Evolutionary conservation across 768 basidiomycete genomes (phyloP), one percentile per base, ranked within the genome.

Genomic region (Auricularia cornea): DNA sequence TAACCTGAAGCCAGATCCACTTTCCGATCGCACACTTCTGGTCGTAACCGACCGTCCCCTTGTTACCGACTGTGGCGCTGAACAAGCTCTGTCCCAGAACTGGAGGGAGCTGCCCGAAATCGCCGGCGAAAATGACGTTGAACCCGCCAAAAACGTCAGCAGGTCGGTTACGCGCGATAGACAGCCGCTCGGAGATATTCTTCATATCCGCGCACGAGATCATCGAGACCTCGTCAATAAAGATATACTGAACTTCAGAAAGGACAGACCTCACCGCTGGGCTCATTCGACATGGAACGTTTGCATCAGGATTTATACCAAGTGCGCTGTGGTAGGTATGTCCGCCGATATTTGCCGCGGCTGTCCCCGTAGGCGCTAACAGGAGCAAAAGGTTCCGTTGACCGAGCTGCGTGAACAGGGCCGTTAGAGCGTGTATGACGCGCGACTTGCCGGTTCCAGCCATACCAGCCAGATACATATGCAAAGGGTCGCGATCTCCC

Each of bases 201-300:
- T 72, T 75, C 62, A 72, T 66, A 59, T 62, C 70, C 3, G 26
- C 16, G 64, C 72, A 74, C 2, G 71, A 66, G 2, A 80, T 41
- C 79, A 81, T 81, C 0, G 78, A 80, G 0, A 80, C 68, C 60
- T 81, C 78, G 70, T 80, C 77, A 16, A 80, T 63, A 52, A 81
- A 78, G 3, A 80, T 66, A 66, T 78, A 77, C 0, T 78, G 70
- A 11, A 79, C 73, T 14, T 20, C 12, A 11, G 44, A 18, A 18
- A 48, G 44, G 18, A 18, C 16, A 26, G 73, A 69, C n/a, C 66
- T 23, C 6, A 76, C 51, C 35, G 67, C 41, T 28, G 66, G 60
- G 12, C 63, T 63, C 0, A 70, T 60, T 57, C 71, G 32, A 18
- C 33, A 31, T 0, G 64, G 3, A 52, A 48, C 44, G 16, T 29